These are phyloP conservation scores for Hortaea werneckii DNA, from an alignment of 2,329 filamentous ascomycete genomes.

Conservation along the genomic window DNA sequence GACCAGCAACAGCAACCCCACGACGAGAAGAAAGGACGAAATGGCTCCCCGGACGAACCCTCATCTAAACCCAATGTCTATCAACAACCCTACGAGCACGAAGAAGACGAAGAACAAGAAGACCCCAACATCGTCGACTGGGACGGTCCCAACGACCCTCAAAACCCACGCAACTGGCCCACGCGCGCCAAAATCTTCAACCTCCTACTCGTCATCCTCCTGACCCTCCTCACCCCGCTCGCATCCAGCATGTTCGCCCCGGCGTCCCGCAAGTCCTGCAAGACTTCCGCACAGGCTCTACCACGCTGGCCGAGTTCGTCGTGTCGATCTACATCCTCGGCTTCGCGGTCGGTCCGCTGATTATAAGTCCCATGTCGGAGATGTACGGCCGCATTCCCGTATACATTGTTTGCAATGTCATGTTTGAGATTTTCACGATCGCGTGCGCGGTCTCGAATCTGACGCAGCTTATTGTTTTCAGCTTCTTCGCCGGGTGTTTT, in stretches of 20 bases:
- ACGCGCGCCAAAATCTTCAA: slow-evolving; percentile 27
- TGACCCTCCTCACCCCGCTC: slow-evolving; percentile 41
- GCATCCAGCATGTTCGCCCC: slow-evolving; percentile 56
- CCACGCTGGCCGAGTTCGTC: slow-evolving; percentile 32
- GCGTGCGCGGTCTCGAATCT: slow-evolving; percentile 37
- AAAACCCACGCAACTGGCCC: slow-evolving; percentile 52
- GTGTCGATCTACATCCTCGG: slow-evolving; percentile 50
- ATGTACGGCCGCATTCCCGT: slow-evolving; percentile 34
- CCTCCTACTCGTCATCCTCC: slow-evolving; percentile 36
- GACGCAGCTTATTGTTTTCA: slow-evolving; percentile 33
- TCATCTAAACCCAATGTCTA: no score
- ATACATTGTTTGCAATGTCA: slow-evolving; percentile 36
- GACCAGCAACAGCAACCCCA: slow-evolving; percentile 1
- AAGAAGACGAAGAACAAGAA: slow-evolving; percentile 8
- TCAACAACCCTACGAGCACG: not conserved
- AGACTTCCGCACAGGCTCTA: slow-evolving; percentile 26
- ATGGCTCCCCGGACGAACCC: no score
- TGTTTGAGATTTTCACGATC: slow-evolving; percentile 44
- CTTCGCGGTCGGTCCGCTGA: slow-evolving; percentile 24
- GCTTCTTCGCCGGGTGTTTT: slow-evolving; percentile 42
- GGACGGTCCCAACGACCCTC: slow-evolving; percentile 40
- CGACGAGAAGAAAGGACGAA: not conserved
- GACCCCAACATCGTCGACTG: slow-evolving; percentile 43
- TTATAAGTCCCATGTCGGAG: slow-evolving; percentile 25
- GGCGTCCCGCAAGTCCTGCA: slow-evolving; percentile 51